A percentile compares a stretch with the other conserved stretches of the same genome.
Evolutionary conservation across 352 stramenopile species (phyloP).

Genomic region (Phytophthora chlamydospora): DNA sequence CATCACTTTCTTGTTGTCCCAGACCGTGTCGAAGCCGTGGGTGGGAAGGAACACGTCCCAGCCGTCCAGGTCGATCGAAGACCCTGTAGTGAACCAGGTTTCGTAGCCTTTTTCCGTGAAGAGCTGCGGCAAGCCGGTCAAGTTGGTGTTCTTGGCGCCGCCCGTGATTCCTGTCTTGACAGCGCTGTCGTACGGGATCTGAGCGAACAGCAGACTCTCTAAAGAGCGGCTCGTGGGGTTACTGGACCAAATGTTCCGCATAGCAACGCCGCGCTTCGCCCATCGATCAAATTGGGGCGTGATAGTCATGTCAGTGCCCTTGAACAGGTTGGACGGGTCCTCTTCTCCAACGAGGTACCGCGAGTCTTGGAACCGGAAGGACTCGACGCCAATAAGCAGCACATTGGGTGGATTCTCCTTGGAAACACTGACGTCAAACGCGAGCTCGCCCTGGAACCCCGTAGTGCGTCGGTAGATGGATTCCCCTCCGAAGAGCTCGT

Average conservation of each 20-base stretch:
- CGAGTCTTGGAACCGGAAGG: constrained; percentile 59
- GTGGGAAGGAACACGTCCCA: constrained; percentile 51
- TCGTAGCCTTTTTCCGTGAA: constrained; percentile 61
- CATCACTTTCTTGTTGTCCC: constrained; percentile 47
- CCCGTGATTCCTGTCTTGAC: constrained; percentile 41
- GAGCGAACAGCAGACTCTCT: constrained; percentile 57
- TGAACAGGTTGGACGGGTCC: constrained; percentile 43
- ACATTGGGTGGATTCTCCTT: constrained; percentile 47
- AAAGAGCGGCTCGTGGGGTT: constrained; percentile 60
- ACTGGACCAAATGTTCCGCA: constrained; percentile 65
- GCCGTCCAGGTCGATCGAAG: constrained; percentile 45
- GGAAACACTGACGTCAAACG: constrained; percentile 46
- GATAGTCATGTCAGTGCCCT: constrained; percentile 36
- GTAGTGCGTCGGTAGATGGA: constrained; percentile 26
- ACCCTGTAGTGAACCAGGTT: constrained; percentile 52
- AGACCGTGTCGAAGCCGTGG: constrained; percentile 56
- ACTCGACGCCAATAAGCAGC: constrained; percentile 56
- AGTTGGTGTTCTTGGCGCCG: constrained; percentile 28
- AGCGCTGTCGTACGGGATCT: constrained; percentile 51
- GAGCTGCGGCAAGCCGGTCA: constrained; percentile 54
- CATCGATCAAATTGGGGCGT: constrained; percentile 57
- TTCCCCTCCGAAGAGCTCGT: constrained; percentile 25
- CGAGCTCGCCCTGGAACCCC: constrained; percentile 24
- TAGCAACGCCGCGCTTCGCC: constrained; percentile 51
- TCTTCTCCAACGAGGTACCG: constrained; percentile 52